A percentile compares a stretch with the other conserved stretches of the same genome.
These are phyloP conservation scores for Auxenochlorella pyrenoidosa DNA, from an alignment of 139 green algal genomes.

Conservation along the genomic window DNA sequence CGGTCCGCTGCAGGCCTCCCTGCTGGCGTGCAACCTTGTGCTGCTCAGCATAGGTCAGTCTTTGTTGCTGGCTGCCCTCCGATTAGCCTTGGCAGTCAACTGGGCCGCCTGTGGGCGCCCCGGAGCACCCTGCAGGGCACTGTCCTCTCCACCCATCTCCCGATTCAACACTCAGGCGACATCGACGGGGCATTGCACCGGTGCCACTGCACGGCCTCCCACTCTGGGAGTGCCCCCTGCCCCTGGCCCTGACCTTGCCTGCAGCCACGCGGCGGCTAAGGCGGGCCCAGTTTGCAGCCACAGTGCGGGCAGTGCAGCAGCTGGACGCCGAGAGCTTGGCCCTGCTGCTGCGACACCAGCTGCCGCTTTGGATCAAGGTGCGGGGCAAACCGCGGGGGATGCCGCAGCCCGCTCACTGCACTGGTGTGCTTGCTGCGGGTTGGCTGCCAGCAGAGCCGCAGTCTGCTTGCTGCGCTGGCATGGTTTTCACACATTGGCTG, in stretches of 20 bases:
- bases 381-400: neutral
- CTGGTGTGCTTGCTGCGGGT: neutral
- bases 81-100: no score
- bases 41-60: slow-evolving; percentile 21
- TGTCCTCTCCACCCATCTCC: no score
- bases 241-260: neutral
- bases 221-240: neutral
- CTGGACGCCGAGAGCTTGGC: slow-evolving; percentile 39
- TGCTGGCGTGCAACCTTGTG: slow-evolving; percentile 35
- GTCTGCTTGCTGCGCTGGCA: no score
- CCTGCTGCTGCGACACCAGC: slow-evolving; percentile 26
- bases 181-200: no score
- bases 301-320: slow-evolving; percentile 45
- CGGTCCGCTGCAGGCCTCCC: neutral
- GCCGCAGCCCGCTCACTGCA: no score
- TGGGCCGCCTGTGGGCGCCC: no score
- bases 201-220: neutral
- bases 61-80: neutral
- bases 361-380: slow-evolving; percentile 52
- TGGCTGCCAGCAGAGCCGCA: no score
- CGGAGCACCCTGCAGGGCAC: no score
- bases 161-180: no score
- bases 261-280: slow-evolving; percentile 7
- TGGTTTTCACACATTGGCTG: no score
- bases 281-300: slow-evolving; percentile 42